Base-by-base conservation (phyloP, 2,329 filamentous ascomycete species). In the Penicillium sp. region DNA sequence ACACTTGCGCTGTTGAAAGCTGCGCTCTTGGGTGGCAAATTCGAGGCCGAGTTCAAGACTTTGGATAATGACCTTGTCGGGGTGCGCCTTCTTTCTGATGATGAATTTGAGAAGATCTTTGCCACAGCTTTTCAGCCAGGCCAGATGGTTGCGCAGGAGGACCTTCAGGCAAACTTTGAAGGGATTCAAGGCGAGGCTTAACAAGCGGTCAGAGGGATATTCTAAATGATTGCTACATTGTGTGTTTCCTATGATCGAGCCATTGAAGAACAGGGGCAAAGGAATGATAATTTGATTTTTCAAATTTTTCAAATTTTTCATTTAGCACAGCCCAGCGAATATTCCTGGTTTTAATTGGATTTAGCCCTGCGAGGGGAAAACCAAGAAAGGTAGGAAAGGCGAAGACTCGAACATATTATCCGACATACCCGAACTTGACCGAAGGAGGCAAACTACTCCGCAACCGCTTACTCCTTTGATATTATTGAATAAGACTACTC, bases 101-200 rank as follows among this genome's bases (percentile, higher is more conserved):
- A 23, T 29, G 47, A 56, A 15, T 44, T 56, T 39, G 53, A 56
- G 31, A 29, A 36, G n/a, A 52, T 44, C 1, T 57, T 52, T 45
- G 54, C 47, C 15, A 17, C 39, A 0, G 42, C n/a, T 3, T 47
- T 57, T 13, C 33, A 45, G 23, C 15, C 47, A 29, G 17, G 8
- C 17, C 25, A 41, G 6, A 49, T 54, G 25, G 9, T 48, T 41
- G 23, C 19, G 6, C 27, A 12, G 19, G 25, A 39, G 33, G 21
- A 49, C 0, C 27, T 48, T n/a, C 25, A 54, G 43, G 25, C 42
- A 19, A 33, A 54, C 4, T 2, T 39, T 25, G 35, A 49, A 19
- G 52, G 43, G 2, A 49, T 49, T 42, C 25, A 41, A 49, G 35
- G 25, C 6, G 25, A 54, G 23, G 25, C 43, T 23, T 33, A 29